Base-by-base conservation (phyloP, 441 rosid genomes). In the Flueggea neowawraea region DNA sequence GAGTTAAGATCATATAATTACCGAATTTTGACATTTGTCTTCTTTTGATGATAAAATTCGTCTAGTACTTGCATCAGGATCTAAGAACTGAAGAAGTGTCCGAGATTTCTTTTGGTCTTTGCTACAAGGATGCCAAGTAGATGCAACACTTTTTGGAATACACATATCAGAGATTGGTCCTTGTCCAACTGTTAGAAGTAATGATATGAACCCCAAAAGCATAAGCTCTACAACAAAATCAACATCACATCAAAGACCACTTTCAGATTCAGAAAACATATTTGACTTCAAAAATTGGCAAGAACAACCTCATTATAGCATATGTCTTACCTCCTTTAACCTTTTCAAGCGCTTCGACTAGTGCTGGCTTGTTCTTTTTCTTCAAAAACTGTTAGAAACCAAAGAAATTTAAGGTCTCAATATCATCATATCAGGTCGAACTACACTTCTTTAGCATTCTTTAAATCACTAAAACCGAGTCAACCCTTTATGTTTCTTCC, bases 191-290 rank as follows among this genome's bases (percentile, higher is more conserved):
- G 91, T 91, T 6, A 95, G 82, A 52, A 95, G 79, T 59, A 95
- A 75, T 6, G 99, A 95, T 82, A 95, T 81, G 74, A 88, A 89
- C 51, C 99, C 99, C 85, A 95, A 53, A 28, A 95, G 81, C 99
- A 95, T 88, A 54, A 95, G 73, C 80, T 95, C 98, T 89, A 47
- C 82, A 80, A 41, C 39, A 49, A 9, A 31, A 31, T 6, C 10
- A 41, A 53, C 7, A 36, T 36, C 41, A 36, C 41, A 36, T 36
- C 4, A 36, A 22, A 50, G 68, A 58, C 55, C 57, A 55, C 32
- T 2, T 57, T 53, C 43, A 41, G 49, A 43, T 39, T 14, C n/a
- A 16, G 9, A 14, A 10, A 31, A 41, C 32, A 44, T 11, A 13
- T 4, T 4, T 16, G 32, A 54, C 7, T 7, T 61, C 44, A 51